Conservation (phyloP, 805 yeast genomes). For the Kregervanrija delftensis region DNA sequence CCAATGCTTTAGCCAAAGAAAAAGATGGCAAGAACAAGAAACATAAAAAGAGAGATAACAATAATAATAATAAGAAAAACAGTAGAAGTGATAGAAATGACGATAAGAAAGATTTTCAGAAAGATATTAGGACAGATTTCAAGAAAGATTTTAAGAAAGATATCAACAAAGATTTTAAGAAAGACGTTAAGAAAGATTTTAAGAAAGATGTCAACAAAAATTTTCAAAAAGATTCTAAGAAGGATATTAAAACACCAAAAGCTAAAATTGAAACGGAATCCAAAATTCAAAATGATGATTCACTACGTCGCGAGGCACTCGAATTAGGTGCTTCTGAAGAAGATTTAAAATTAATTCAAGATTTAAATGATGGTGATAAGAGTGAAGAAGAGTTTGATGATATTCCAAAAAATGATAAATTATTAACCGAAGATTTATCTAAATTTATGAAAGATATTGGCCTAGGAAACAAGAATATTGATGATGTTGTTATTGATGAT, state of each 20-base stretch:
- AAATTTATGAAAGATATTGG: constrained; percentile 66
- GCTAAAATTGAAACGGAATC: constrained; percentile 5
- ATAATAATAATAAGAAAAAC: constrained; percentile 5
- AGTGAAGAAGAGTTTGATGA: constrained; percentile 48
- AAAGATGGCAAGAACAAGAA: constrained; percentile 16
- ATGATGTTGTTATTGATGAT: constrained; percentile 30
- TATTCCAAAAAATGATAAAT: constrained; percentile 32
- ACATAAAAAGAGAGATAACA: constrained; percentile 10
- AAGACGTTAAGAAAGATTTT: constrained; percentile 2
- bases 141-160: constrained; percentile 1
- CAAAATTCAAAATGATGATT: constrained; percentile 15
- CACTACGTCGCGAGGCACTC: constrained; percentile 63
- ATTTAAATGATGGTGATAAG: constrained; percentile 37
- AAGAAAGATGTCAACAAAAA: neutral
- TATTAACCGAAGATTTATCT: constrained; percentile 47
- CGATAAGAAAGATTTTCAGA: constrained; percentile 5
- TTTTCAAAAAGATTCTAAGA: neutral
- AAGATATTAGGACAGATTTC: constrained; percentile 1
- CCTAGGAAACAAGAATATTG: constrained; percentile 32
- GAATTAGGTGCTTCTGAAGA: constrained; percentile 84
- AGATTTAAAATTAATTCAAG: constrained; percentile 60
- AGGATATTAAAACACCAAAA: neutral
- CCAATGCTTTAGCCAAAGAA: constrained; percentile 38
- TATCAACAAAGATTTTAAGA: constrained; percentile 3
- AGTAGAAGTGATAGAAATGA: constrained; percentile 10